Evolutionary conservation across 768 basidiomycete species (phyloP).

Genomic region (Pholiota microspora): DNA sequence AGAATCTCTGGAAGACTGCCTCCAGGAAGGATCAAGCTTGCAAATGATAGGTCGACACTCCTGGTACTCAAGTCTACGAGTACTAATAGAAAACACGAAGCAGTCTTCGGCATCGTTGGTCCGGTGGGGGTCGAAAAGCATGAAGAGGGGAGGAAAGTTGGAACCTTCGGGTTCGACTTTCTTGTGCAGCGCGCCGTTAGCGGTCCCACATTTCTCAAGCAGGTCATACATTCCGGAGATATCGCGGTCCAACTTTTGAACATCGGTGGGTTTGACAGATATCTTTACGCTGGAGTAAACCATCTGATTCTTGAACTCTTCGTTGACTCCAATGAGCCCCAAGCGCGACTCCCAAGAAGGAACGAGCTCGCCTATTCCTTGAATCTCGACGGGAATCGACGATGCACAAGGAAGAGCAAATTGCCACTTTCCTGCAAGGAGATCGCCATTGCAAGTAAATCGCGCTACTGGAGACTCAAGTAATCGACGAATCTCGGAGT

Average conservation of each 20-base stretch:
- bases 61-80: constrained; percentile 75
- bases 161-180: constrained; percentile 45
- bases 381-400: constrained; percentile 57
- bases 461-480: constrained; percentile 79
- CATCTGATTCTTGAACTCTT: constrained; percentile 61
- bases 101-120: constrained; percentile 74
- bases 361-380: constrained; percentile 65
- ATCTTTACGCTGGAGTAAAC: constrained; percentile 70
- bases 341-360: constrained; percentile 85
- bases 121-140: constrained; percentile 86
- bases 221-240: constrained; percentile 80
- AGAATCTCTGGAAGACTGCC: constrained; percentile 56
- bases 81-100: constrained; percentile 84
- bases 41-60: constrained; percentile 78
- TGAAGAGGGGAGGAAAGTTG: constrained; percentile 62
- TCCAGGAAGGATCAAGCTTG: constrained; percentile 73
- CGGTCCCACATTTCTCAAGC: constrained; percentile 85
- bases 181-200: constrained; percentile 80
- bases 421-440: constrained; percentile 78
- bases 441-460: constrained; percentile 48
- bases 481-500: constrained; percentile 73
- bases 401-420: constrained; percentile 68
- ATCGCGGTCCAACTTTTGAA: constrained; percentile 64
- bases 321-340: constrained; percentile 52
- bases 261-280: constrained; percentile 47